Conservation (phyloP, 352 stramenopile genomes). For the Pythium pyrilobum region DNA sequence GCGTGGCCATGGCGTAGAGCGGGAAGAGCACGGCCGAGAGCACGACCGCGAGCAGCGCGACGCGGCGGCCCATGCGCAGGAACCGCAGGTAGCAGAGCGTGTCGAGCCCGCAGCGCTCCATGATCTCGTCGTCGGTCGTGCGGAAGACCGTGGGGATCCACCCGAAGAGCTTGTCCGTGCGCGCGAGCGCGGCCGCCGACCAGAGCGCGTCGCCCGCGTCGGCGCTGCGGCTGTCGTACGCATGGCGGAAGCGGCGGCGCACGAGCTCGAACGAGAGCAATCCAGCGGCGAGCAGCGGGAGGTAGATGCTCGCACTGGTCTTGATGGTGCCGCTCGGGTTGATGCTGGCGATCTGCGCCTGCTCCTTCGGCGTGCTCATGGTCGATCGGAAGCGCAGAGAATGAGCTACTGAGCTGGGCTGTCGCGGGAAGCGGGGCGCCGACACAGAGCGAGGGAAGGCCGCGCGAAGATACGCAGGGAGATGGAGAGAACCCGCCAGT, state of each 20-base stretch:
- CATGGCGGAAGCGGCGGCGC: conserved; percentile 40
- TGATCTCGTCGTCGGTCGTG: conserved; percentile 54
- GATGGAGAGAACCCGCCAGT: no score
- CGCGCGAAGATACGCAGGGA: no score
- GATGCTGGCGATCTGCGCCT: conserved; percentile 41
- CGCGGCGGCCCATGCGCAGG: conserved; percentile 56
- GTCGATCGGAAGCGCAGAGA: neutral
- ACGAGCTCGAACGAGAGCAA: conserved; percentile 60
- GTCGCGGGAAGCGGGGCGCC: neutral
- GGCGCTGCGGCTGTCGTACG: conserved; percentile 46
- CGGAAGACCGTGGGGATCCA: conserved; percentile 43
- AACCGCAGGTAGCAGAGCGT: conserved; percentile 71
- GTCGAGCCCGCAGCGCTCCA: conserved; percentile 70
- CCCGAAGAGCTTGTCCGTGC: conserved; percentile 25
- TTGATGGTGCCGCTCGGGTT: conserved; percentile 68
- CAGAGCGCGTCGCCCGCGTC: conserved; percentile 27
- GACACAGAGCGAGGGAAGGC: neutral
- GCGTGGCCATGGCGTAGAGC: conserved; percentile 52
- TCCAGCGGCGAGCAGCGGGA: conserved; percentile 36
- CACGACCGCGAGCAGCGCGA: conserved; percentile 52
- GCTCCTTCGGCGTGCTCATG: conserved; percentile 41
- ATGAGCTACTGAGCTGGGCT: neutral
- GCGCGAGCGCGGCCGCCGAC: conserved; percentile 6
- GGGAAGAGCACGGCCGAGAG: conserved; percentile 62
- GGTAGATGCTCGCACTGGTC: conserved; percentile 65